A percentile compares a stretch with the other conserved stretches of the same genome.
phyloP scores from a whole-genome alignment of 192 early-diverging fungal genomes.

The Backusella liffmaniae region DNA sequence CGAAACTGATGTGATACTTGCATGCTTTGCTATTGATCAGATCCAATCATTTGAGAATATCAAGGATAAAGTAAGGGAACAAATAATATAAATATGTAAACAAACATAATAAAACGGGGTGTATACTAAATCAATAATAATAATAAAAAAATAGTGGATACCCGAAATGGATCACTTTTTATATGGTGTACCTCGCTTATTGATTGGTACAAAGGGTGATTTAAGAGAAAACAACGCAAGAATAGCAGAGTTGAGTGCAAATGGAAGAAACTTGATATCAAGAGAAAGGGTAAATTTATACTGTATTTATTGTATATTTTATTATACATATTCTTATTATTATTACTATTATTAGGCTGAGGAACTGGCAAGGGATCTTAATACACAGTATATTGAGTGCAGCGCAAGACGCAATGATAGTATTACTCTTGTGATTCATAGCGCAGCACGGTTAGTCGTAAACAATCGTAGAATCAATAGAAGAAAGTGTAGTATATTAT shows the following conservation, averaged over 20 bases:
- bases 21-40: constrained; percentile 19
- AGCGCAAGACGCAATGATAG: not conserved
- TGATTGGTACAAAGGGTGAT: constrained; percentile 92
- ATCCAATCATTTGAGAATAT: constrained; percentile 22
- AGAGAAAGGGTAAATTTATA: not conserved
- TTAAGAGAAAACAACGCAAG: constrained; percentile 78
- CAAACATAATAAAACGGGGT: not conserved
- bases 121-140: not conserved
- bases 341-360: not conserved
- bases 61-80: constrained; percentile 13
- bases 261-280: not conserved
- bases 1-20: constrained; percentile 57
- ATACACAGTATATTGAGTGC: constrained; percentile 12
- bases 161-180: constrained; percentile 88
- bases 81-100: no score
- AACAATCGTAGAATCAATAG: not conserved
- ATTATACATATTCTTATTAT: not conserved
- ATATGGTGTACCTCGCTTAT: constrained; percentile 75
- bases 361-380: not conserved
- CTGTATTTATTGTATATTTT: not conserved
- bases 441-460: not conserved
- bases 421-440: not conserved
- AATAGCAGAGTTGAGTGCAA: constrained; percentile 67
- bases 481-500: constrained; percentile 1
- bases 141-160: constrained; percentile 58